Evolutionary conservation across 2,329 filamentous ascomycete genomes (phyloP), one percentile per base, ranked within the genome.

Genomic region (Aspergillus fumigatus): DNA sequence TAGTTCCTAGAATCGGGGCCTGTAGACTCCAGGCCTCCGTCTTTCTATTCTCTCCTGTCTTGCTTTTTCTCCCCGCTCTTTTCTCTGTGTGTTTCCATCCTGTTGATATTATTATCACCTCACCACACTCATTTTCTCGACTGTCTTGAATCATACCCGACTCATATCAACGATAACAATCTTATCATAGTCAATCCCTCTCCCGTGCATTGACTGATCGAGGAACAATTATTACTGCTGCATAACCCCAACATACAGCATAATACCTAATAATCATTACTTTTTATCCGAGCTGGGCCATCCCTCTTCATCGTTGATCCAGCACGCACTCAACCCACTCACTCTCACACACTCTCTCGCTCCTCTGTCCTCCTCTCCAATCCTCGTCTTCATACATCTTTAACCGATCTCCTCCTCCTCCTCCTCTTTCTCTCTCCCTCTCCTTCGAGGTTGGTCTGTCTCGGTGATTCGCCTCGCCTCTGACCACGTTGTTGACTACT

Each of bases 351-450:
- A 14, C 55, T 41, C 29, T 52, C 55, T 51, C n/a, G n/a, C 35
- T 54, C 51, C 52, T 25, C 56, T 38, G 23, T 25, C 51, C 40
- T 49, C 48, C 48, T 21, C 45, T 53, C 57, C 53, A 53, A 54
- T 55, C 52, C 40, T 40, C 23, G 49, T 49, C 54, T 51, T 56
- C 51, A 50, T 52, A 49, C 51, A 50, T 27, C 53, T 55, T 48
- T 52, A 8, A 38, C 41, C 45, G 51, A 54, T 52, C 21, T 54
- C 51, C 54, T 60, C 55, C 55, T 61, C 62, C 48, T 57, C n/a
- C n/a, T n/a, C n/a, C n/a, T n/a, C n/a, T n/a, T n/a, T n/a, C 45
- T 62, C 27, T 17, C 51, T 25, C 11, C 32, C 49, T 45, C 21
- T 17, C 8, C n/a, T 23, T 38, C 49, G 17, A 3, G 25, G 23